Evolutionary conservation across 495 filamentous ascomycete species (phyloP).

Genomic region (Xanthoparmelia taractica): DNA sequence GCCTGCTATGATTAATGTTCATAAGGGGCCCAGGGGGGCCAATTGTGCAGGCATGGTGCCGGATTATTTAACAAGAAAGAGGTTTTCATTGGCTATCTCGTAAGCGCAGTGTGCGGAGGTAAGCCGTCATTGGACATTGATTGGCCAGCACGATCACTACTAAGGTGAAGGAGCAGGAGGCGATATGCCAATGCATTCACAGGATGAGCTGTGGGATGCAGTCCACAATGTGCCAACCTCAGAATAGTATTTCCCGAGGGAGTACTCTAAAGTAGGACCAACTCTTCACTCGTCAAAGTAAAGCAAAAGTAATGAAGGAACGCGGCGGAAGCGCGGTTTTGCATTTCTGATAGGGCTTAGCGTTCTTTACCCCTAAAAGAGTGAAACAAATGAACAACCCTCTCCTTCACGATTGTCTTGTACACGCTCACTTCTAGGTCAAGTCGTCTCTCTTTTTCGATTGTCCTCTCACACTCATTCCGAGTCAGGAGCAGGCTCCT

Average conservation of each 20-base stretch:
- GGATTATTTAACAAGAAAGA: no score
- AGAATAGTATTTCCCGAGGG: neutral
- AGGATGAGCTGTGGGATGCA: neutral
- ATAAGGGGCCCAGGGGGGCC: no score
- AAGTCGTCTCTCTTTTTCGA: conserved; percentile 14
- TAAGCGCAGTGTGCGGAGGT: neutral
- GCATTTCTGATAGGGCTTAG: conserved; percentile 3
- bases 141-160: neutral
- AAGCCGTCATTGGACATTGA: neutral
- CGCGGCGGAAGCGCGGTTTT: no score
- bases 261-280: no score
- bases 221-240: neutral
- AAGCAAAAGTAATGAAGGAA: no score
- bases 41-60: no score
- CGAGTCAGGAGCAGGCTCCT: conserved; percentile 18
- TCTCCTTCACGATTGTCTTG: neutral
- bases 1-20: neutral
- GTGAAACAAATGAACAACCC: neutral
- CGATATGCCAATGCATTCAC: neutral
- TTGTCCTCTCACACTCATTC: conserved; percentile 3
- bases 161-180: neutral
- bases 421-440: conserved; percentile 2
- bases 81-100: neutral
- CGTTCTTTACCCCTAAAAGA: neutral
- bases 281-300: no score